phyloP scores from a whole-genome alignment of 306 rosid genomes.

The Hylodesmum podocarpum region DNA sequence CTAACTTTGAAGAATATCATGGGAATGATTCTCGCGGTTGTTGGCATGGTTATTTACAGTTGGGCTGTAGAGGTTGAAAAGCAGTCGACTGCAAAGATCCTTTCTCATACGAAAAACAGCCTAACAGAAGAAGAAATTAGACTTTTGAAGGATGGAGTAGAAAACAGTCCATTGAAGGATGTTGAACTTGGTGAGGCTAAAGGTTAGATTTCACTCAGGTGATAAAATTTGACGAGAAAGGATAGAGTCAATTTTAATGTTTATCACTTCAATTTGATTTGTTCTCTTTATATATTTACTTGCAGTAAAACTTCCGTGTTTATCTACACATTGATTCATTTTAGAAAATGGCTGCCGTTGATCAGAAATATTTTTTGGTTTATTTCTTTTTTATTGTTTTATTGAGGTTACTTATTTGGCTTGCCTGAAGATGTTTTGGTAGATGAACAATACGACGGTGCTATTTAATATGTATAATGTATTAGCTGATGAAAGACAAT shows the following conservation, averaged over 20 bases:
- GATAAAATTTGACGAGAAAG: slow-evolving; percentile 11
- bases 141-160: slow-evolving; percentile 62
- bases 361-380: not conserved
- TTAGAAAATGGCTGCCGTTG: slow-evolving; percentile 14
- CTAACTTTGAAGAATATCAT: slow-evolving; percentile 71
- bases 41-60: slow-evolving; percentile 85
- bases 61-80: slow-evolving; percentile 83
- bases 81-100: slow-evolving; percentile 44
- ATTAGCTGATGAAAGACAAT: slow-evolving; percentile 9
- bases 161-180: slow-evolving; percentile 46
- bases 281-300: slow-evolving; percentile 10
- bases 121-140: slow-evolving; percentile 78
- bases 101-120: slow-evolving; percentile 53
- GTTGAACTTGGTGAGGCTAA: slow-evolving; percentile 60
- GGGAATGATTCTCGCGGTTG: slow-evolving; percentile 74
- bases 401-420: slow-evolving; percentile 28
- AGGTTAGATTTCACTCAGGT: slow-evolving; percentile 36
- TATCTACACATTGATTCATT: slow-evolving; percentile 30
- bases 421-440: not conserved
- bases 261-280: slow-evolving; percentile 27
- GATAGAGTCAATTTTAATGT: slow-evolving; percentile 24
- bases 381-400: not conserved
- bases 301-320: slow-evolving; percentile 18
- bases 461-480: slow-evolving; percentile 13
- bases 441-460: slow-evolving; percentile 9